phyloP scores from a whole-genome alignment of 257 asterid genomes.

The Paulownia fortunei region DNA sequence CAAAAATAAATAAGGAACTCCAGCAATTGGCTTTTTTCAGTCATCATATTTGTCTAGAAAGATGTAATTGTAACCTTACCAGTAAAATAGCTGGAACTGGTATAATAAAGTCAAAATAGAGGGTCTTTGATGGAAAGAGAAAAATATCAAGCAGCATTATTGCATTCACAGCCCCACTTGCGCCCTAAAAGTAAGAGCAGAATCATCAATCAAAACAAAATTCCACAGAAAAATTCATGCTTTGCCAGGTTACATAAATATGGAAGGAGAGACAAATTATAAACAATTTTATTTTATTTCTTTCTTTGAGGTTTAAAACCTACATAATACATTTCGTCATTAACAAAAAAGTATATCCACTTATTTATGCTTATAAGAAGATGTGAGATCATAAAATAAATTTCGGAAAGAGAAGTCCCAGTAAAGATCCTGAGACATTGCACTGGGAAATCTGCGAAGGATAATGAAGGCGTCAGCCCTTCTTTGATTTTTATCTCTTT shows the following conservation, averaged over 20 bases:
- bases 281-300: neutral
- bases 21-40: neutral
- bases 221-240: slow-evolving; percentile 15
- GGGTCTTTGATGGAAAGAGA: slow-evolving; percentile 68
- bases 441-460: neutral
- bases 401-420: neutral
- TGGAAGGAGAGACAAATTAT: slow-evolving; percentile 3
- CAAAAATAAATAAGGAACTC: slow-evolving; percentile 19
- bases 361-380: neutral
- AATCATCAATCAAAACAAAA: slow-evolving; percentile 18
- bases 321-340: neutral
- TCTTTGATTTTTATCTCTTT: neutral
- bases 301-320: neutral
- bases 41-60: neutral
- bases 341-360: neutral
- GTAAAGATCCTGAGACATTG: neutral
- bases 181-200: slow-evolving; percentile 64
- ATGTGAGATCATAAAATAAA: neutral
- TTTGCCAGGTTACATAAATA: neutral
- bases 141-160: slow-evolving; percentile 88
- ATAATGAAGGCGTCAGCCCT: neutral
- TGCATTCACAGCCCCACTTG: slow-evolving; percentile 97
- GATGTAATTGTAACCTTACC: slow-evolving; percentile 42
- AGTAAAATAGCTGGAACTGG: slow-evolving; percentile 88
- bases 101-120: slow-evolving; percentile 60